phyloP scores from a whole-genome alignment of 176 grass and related monocot species.

The Oryza nivara region DNA sequence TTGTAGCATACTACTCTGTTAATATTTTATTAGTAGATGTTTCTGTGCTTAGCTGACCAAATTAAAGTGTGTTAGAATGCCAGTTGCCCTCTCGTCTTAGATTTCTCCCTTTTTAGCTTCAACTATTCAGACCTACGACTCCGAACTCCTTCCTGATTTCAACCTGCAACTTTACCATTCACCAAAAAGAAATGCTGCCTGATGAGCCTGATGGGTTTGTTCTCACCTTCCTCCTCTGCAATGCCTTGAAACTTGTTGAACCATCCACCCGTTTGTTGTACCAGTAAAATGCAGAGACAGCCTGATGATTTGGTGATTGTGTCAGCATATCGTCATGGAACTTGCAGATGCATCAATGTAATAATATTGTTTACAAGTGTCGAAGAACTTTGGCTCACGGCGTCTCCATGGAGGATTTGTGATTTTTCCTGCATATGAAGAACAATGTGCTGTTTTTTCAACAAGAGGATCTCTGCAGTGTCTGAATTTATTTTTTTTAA shows the following conservation, averaged over 20 bases:
- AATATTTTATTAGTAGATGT: not conserved
- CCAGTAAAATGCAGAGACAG: not conserved
- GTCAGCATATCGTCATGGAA: not conserved
- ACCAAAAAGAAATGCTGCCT: not conserved
- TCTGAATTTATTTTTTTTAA: not conserved
- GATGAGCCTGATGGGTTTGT: not conserved
- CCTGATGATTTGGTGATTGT: not conserved
- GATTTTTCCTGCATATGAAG: not conserved
- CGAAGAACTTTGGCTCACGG: too few species aligned
- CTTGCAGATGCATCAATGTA: not conserved
- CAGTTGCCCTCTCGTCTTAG: not conserved
- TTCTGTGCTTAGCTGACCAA: not conserved
- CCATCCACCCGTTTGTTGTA: constrained; percentile 21
- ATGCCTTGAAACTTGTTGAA: constrained; percentile 14
- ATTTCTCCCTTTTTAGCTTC: not conserved
- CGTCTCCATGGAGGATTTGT: not conserved
- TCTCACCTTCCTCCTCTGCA: constrained; percentile 15
- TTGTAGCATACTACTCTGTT: not conserved
- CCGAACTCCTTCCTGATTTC: not conserved
- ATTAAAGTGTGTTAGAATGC: not conserved
- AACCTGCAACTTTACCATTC: not conserved
- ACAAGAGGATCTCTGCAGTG: not conserved
- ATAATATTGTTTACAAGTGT: not conserved
- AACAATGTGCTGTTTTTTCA: not conserved
- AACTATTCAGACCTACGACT: not conserved